These are phyloP conservation scores for Fusarium sp. DNA, from an alignment of 2,329 filamentous ascomycete genomes.

Conservation along the genomic window DNA sequence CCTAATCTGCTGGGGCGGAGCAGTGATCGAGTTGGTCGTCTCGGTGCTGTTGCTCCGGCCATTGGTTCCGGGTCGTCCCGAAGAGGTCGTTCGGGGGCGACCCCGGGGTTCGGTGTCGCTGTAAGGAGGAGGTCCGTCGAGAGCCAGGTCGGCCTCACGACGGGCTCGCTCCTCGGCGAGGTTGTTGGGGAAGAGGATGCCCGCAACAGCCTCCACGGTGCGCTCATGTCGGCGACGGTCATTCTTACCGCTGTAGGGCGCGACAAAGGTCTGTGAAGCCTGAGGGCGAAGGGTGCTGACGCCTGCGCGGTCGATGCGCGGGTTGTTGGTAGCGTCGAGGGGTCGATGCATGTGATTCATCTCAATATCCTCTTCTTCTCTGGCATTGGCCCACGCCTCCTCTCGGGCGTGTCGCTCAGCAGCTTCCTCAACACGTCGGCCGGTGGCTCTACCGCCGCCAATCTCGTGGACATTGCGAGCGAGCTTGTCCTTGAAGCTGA, in stretches of 20 bases:
- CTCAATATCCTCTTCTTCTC: slow-evolving; percentile 53
- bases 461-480: slow-evolving; percentile 67
- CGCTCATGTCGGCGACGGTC: slow-evolving; percentile 60
- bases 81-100: slow-evolving; percentile 29
- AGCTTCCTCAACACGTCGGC: slow-evolving; percentile 55
- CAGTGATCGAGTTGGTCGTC: slow-evolving; percentile 60
- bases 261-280: slow-evolving; percentile 18
- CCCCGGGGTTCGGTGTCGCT: slow-evolving; percentile 42
- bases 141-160: slow-evolving; percentile 54
- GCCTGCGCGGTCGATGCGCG: slow-evolving; percentile 49
- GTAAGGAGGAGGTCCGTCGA: slow-evolving; percentile 60
- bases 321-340: slow-evolving; percentile 42
- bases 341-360: slow-evolving; percentile 49
- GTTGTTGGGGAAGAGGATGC: slow-evolving; percentile 62
- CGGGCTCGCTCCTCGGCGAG: slow-evolving; percentile 49
- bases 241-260: slow-evolving; percentile 56
- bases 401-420: slow-evolving; percentile 53
- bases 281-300: slow-evolving; percentile 41
- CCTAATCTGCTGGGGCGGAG: slow-evolving; percentile 65
- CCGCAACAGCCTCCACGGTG: slow-evolving; percentile 57
- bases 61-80: slow-evolving; percentile 47
- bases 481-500: slow-evolving; percentile 64
- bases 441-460: slow-evolving; percentile 61
- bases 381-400: slow-evolving; percentile 46
- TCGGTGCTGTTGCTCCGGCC: slow-evolving; percentile 60